These are phyloP conservation scores for Saccharomyces uvarum DNA, from an alignment of 1,139 yeast species.

Conservation along the genomic window DNA sequence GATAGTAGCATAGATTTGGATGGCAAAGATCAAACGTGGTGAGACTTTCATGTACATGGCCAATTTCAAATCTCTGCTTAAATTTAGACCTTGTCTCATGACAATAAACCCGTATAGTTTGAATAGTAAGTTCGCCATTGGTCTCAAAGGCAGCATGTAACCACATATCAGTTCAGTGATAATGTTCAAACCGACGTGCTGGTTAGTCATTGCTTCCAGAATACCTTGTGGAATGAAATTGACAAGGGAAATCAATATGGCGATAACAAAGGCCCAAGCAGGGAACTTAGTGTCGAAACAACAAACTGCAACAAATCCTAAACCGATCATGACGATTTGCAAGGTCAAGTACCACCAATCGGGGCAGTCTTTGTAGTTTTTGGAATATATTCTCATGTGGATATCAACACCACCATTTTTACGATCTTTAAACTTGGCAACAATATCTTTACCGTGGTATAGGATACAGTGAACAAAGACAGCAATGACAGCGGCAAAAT, in stretches of 20 bases:
- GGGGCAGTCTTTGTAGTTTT: conserved; percentile 36
- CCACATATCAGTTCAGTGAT: conserved; percentile 36
- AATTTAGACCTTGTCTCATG: conserved; percentile 47
- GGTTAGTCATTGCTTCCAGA: conserved; percentile 36
- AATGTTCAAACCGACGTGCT: conserved; percentile 38
- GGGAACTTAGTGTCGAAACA: conserved; percentile 34
- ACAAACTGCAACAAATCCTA: conserved; percentile 33
- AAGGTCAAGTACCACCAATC: conserved; percentile 37
- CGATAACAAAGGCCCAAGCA: conserved; percentile 36
- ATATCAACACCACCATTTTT: conserved; percentile 36
- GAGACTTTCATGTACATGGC: conserved; percentile 49
- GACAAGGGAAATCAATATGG: conserved; percentile 31
- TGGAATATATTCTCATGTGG: conserved; percentile 36
- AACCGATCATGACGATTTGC: conserved; percentile 31
- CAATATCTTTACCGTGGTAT: conserved; percentile 38
- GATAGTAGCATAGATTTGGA: conserved; percentile 41
- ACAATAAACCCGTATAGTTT: conserved; percentile 41
- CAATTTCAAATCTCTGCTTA: conserved; percentile 48
- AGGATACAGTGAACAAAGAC: conserved; percentile 36
- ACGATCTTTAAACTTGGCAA: conserved; percentile 27
- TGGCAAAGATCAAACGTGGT: conserved; percentile 40
- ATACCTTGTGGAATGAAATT: conserved; percentile 37
- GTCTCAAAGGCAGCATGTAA: conserved; percentile 33
- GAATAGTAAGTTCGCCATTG: conserved; percentile 35
- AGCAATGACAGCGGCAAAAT: conserved; percentile 38